Conservation (phyloP, 2,329 filamentous ascomycete species). For the Hymenotorrendiella dingleyae region DNA sequence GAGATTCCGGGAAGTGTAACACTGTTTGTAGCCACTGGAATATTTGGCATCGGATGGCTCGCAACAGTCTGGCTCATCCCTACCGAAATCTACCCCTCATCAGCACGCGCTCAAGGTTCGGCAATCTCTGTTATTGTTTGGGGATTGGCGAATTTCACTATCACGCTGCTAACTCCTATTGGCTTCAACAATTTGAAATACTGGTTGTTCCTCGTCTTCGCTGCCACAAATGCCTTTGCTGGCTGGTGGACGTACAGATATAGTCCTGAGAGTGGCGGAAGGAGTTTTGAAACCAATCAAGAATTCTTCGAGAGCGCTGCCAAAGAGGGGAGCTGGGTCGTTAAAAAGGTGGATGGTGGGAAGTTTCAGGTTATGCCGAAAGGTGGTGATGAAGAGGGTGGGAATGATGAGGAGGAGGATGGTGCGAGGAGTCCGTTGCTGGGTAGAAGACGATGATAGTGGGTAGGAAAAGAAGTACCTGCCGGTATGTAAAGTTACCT, state of each 20-base stretch:
- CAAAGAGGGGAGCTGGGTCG: constrained; percentile 46
- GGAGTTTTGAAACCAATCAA: constrained; percentile 52
- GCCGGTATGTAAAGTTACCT: too few species aligned
- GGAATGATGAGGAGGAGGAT: constrained; percentile 9
- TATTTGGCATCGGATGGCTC: constrained; percentile 56
- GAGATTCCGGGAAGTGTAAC: constrained; percentile 46
- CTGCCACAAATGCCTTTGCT: constrained; percentile 43
- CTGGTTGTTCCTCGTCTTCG: constrained; percentile 53
- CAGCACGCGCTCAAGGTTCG: constrained; percentile 58
- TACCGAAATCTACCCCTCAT: constrained; percentile 58
- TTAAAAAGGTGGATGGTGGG: constrained; percentile 45
- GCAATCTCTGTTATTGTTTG: constrained; percentile 57
- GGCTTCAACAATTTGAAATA: constrained; percentile 54
- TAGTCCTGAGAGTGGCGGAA: constrained; percentile 51
- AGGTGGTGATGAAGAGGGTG: constrained; percentile 3
- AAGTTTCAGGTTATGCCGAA: constrained; percentile 34
- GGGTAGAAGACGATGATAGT: constrained; percentile 5
- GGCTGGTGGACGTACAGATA: constrained; percentile 47
- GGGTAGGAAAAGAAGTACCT: too few species aligned
- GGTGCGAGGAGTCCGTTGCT: constrained; percentile 7
- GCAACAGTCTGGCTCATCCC: constrained; percentile 51
- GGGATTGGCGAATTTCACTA: constrained; percentile 42
- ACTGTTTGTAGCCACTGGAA: constrained; percentile 52
- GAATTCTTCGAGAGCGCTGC: constrained; percentile 37
- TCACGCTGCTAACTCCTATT: constrained; percentile 56